Conservation (phyloP, 805 yeast genomes). For the Cyberlindnera saturnus region DNA sequence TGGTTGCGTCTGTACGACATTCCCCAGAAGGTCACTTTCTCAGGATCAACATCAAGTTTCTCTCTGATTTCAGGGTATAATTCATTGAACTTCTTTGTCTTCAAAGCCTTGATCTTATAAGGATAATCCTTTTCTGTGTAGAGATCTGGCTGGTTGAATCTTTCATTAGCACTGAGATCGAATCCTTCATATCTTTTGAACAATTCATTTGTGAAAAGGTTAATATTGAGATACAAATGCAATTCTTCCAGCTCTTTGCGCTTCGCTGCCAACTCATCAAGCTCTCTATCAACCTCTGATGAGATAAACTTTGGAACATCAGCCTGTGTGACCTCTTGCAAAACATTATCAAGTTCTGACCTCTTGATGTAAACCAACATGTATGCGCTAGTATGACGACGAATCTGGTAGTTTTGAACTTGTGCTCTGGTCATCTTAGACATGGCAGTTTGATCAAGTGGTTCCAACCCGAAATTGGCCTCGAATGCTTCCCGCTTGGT, state of each 20-base stretch:
- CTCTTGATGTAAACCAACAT: slow-evolving; percentile 91
- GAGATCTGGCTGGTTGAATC: slow-evolving; percentile 37
- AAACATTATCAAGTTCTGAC: slow-evolving; percentile 45
- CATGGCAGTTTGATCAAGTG: slow-evolving; percentile 41
- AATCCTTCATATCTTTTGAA: slow-evolving; percentile 63
- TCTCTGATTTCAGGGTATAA: slow-evolving; percentile 46
- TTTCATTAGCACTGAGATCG: slow-evolving; percentile 67
- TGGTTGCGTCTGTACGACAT: slow-evolving; percentile 56
- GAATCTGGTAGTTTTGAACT: slow-evolving; percentile 56
- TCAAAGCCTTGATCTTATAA: slow-evolving; percentile 42
- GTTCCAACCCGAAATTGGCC: slow-evolving; percentile 84
- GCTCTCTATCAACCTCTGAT: slow-evolving; percentile 56
- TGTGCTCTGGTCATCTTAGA: slow-evolving; percentile 50
- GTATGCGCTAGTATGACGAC: slow-evolving; percentile 90
- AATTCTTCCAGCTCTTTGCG: slow-evolving; percentile 66
- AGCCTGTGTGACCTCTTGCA: slow-evolving; percentile 49
- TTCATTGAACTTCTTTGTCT: slow-evolving; percentile 46
- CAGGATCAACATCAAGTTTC: slow-evolving; percentile 31
- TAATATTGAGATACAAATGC: slow-evolving; percentile 54
- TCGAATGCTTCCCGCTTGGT: slow-evolving; percentile 82
- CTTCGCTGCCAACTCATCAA: slow-evolving; percentile 44
- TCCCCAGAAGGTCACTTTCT: slow-evolving; percentile 52
- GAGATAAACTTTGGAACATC: slow-evolving; percentile 68
- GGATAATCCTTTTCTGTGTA: slow-evolving; percentile 44
- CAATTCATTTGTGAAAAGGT: slow-evolving; percentile 46